A percentile compares a stretch with the other conserved stretches of the same genome.
Evolutionary conservation across 192 early-diverging fungal genomes (phyloP).

Genomic region (Globomyces pollinis-pini): DNA sequence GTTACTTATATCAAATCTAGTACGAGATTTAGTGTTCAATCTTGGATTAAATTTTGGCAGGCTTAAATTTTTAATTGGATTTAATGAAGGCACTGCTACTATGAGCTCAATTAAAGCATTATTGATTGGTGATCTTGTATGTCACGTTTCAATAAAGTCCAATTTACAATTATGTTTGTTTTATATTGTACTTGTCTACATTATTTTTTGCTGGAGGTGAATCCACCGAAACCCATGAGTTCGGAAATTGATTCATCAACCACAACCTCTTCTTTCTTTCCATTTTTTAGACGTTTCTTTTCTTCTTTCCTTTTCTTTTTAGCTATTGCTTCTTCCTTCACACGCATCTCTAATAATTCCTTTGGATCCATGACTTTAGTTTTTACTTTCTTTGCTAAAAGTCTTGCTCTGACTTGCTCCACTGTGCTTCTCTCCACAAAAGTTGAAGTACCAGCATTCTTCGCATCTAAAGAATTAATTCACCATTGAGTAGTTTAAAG

Average conservation of each 20-base stretch:
- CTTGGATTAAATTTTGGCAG: too few species aligned
- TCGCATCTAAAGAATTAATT: constrained; percentile 54
- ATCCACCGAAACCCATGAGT: constrained; percentile 63
- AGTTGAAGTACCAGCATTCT: constrained; percentile 71
- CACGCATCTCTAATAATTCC: constrained; percentile 5
- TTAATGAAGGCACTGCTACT: too few species aligned
- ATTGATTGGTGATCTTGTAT: too few species aligned
- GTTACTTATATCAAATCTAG: too few species aligned
- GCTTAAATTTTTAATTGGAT: too few species aligned
- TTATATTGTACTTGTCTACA: too few species aligned
- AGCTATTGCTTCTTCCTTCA: constrained; percentile 63
- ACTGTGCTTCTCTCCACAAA: constrained; percentile 71
- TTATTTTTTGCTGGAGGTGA: constrained; percentile 10
- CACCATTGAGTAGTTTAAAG: constrained; percentile 2
- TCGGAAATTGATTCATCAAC: constrained; percentile 60
- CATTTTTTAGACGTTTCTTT: constrained; percentile 44
- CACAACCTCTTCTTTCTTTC: constrained; percentile 28
- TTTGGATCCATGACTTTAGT: constrained; percentile 34
- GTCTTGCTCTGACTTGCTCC: constrained; percentile 64
- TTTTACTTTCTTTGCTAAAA: constrained; percentile 65
- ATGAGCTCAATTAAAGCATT: too few species aligned
- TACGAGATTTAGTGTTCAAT: too few species aligned
- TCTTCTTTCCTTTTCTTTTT: constrained; percentile 63
- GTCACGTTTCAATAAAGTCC: too few species aligned
- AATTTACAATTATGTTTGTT: constrained; percentile 6